Evolutionary conservation across 257 asterid species (phyloP).

Genomic region (Forsythia viridissima): DNA sequence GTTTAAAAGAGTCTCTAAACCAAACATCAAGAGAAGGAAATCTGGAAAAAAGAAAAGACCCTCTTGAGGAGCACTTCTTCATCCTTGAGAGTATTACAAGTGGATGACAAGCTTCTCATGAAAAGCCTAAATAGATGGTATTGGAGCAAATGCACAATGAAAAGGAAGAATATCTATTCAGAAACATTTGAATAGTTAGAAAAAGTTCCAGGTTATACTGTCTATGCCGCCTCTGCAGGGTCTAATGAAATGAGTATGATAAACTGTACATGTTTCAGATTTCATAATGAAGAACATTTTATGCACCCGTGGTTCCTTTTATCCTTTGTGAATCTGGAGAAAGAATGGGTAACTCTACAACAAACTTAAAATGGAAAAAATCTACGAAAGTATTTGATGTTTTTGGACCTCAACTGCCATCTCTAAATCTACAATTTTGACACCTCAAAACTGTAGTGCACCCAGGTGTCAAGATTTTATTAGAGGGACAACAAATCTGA

Average conservation of each 20-base stretch:
- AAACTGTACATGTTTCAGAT: neutral
- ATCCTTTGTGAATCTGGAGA: constrained; percentile 28
- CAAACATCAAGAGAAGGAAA: constrained; percentile 51
- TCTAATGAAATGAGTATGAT: constrained; percentile 21
- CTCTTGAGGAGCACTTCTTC: constrained; percentile 30
- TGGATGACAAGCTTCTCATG: neutral
- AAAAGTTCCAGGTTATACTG: constrained; percentile 8
- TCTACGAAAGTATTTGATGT: too few relatives aligned
- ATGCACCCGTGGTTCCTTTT: constrained; percentile 21
- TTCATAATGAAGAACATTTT: constrained; percentile 24
- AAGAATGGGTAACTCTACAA: constrained; percentile 25
- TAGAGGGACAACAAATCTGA: too few relatives aligned
- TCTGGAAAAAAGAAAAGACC: constrained; percentile 56
- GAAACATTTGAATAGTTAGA: constrained; percentile 8
- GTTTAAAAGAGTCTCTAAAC: constrained; percentile 65
- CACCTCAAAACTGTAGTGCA: too few relatives aligned
- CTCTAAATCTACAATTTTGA: too few relatives aligned
- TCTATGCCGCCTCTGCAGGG: constrained; percentile 17
- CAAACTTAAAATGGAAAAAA: neutral
- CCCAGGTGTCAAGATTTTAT: too few relatives aligned
- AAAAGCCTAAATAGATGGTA: neutral
- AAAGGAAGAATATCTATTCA: neutral
- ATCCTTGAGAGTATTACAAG: constrained; percentile 12
- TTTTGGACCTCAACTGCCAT: too few relatives aligned
- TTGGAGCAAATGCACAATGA: neutral